A percentile compares a stretch with the other conserved stretches of the same genome.
phyloP scores from a whole-genome alignment of 345 rosid genomes.

The Corchorus olitorius region DNA sequence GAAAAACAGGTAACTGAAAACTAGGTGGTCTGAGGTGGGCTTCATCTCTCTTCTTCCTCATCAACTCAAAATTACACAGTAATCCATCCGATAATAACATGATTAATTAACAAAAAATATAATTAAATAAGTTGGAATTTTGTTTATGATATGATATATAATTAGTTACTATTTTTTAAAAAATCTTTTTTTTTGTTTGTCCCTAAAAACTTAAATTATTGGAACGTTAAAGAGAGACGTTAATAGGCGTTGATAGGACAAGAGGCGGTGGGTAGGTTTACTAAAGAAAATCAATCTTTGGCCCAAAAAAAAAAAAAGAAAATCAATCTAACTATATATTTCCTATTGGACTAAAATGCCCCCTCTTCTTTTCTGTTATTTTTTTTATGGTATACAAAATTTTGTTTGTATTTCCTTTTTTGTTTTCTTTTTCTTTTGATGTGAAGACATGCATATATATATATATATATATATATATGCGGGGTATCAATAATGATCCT shows the following conservation, averaged over 20 bases:
- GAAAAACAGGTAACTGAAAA: not conserved
- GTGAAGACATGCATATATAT: no score
- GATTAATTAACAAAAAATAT: not conserved
- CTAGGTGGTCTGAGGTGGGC: not conserved
- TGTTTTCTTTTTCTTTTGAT: no score
- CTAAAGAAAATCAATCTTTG: not conserved
- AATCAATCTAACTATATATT: not conserved
- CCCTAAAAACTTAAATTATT: not conserved
- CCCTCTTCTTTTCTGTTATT: not conserved
- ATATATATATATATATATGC: no score
- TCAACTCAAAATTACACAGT: not conserved
- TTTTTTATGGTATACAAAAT: no score
- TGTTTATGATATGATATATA: not conserved
- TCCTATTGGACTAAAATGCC: not conserved
- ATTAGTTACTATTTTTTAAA: not conserved
- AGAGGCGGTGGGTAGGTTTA: not conserved
- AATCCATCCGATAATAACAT: not conserved
- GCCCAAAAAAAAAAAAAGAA: no score
- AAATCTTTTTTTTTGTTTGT: not conserved
- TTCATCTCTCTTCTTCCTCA: not conserved
- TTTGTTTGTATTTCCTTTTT: no score
- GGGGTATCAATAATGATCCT: no score
- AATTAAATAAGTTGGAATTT: not conserved
- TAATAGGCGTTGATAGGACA: not conserved
- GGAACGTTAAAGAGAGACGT: slow-evolving; percentile 5